A percentile compares a stretch with the other conserved stretches of the same genome.
phyloP scores from a whole-genome alignment of 345 rosid genomes.

The Psidium guajava region DNA sequence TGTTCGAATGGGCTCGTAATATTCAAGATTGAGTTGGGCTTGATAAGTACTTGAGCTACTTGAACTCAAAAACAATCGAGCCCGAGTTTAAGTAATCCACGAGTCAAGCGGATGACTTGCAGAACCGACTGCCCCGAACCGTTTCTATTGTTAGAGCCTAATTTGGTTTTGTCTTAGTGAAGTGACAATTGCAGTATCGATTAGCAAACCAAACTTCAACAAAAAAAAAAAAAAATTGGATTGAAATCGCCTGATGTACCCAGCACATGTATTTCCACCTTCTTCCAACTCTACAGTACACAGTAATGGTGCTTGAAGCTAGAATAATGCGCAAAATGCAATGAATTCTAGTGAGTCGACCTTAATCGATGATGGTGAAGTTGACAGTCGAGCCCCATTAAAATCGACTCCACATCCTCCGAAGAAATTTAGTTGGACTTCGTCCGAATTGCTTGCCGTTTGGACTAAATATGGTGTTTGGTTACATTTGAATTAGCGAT shows the following conservation, averaged over 20 bases:
- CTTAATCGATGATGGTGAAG: not conserved
- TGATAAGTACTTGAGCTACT: not conserved
- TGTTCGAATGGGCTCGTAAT: not conserved
- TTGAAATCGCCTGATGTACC: not conserved
- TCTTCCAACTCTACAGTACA: not conserved
- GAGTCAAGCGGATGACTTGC: not conserved
- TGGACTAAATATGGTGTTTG: not conserved
- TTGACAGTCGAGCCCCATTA: not conserved
- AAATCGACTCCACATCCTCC: not conserved
- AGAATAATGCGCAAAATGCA: not conserved
- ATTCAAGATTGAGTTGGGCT: not conserved
- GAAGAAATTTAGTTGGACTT: not conserved
- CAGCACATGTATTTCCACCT: not conserved
- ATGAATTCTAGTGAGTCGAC: not conserved
- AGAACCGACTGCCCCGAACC: not conserved
- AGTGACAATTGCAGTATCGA: not conserved
- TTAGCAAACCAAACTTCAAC: not conserved
- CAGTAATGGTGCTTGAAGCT: not conserved
- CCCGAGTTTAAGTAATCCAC: not conserved
- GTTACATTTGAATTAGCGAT: not conserved
- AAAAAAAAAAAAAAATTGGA: not conserved
- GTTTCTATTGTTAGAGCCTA: not conserved
- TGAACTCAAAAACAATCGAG: not conserved
- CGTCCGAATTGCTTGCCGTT: not conserved
- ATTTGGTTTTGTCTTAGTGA: not conserved